phyloP scores from a whole-genome alignment of 2,329 filamentous ascomycete species.

The Botrytis paeoniae region DNA sequence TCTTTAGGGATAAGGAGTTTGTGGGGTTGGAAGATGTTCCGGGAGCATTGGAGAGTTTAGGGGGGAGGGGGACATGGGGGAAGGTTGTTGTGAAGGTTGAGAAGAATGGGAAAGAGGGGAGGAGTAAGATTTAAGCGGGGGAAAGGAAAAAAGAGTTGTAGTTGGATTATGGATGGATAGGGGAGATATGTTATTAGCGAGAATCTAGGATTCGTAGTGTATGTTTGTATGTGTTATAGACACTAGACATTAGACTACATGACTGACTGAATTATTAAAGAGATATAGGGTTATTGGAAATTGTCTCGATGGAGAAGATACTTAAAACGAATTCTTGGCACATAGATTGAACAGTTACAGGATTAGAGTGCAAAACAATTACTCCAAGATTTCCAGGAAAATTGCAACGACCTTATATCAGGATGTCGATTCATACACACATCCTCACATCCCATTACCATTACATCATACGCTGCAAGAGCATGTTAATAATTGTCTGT shows the following conservation, averaged over 20 bases:
- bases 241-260: not conserved
- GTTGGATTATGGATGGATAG: not conserved
- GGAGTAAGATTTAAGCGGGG: slow-evolving; percentile 50
- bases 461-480: not conserved
- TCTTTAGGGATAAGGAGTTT: slow-evolving; percentile 78
- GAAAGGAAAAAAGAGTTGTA: not conserved
- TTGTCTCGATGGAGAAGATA: not conserved
- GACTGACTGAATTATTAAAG: not conserved
- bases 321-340: not conserved
- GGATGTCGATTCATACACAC: not conserved
- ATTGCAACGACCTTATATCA: not conserved
- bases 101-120: slow-evolving; percentile 55
- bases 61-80: slow-evolving; percentile 83
- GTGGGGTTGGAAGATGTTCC: slow-evolving; percentile 78
- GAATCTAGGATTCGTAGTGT: not conserved
- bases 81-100: slow-evolving; percentile 90
- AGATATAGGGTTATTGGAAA: not conserved
- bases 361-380: not conserved
- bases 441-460: not conserved
- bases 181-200: not conserved
- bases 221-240: not conserved
- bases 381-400: not conserved
- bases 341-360: not conserved
- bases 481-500: not conserved
- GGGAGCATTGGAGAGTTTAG: slow-evolving; percentile 72